Base-by-base conservation (phyloP, 1,139 yeast genomes). In the Candida sanyaensis region DNA sequence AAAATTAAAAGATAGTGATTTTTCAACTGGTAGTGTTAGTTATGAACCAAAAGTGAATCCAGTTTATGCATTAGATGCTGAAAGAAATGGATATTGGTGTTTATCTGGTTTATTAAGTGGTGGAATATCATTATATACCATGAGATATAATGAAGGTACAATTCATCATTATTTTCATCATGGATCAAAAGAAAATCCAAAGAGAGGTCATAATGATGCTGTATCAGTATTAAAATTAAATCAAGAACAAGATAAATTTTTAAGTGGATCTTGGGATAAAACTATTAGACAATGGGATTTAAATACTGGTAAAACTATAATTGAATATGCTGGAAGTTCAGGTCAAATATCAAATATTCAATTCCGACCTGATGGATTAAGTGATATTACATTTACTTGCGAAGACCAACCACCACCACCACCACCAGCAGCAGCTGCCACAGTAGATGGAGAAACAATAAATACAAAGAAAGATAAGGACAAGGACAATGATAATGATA, bases 211-310 rank as follows among this genome's bases (percentile, higher is more conserved):
- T 64, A 77, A 71, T 30, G 85, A 83, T 48, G 83, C 97, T 0
- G 90, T 93, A 0, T 87, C 96, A 12, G 84, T 83, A 24, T 63
- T 93, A 38, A 73, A 75, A 50, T 72, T 93, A 50, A 86, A 85
- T 60, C 73, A 76, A 34, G 75, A 74, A 37, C 91, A 88, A 51
- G 77, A 77, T 41, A 66, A 72, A 43, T 81, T 91, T 36, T 62
- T 93, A 5, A 86, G 95, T 38, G 99, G 97, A 0, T 81, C 95
- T 5, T 93, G 98, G 96, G 99, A 93, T 68, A 85, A 83, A 62
- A 73, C 80, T 6, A 77, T 88, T 3, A 70, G 85, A 24, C 81
- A 86, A 55, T 92, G 98, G 97, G 99, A 93, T 66, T 70, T 95
- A 45, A 78, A 88, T 54, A 80, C 87, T 0, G 97, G 98, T 2